Conservation (phyloP, 768 basidiomycete genomes). For the Termitomyces titanicus region DNA sequence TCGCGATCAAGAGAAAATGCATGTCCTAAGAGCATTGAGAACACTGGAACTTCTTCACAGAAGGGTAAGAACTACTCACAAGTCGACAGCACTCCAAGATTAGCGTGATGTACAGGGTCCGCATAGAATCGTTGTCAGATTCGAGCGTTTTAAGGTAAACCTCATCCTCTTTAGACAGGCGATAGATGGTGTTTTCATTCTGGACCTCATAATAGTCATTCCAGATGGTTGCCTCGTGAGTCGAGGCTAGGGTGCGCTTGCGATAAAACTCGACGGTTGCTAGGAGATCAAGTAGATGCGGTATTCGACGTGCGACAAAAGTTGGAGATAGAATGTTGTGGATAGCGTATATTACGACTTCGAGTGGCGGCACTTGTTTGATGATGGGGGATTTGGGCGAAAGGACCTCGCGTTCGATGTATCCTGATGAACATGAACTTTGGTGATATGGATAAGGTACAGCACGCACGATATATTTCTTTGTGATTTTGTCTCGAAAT, state of each 20-base stretch:
- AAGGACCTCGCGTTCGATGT: constrained; percentile 19
- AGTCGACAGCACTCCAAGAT: constrained; percentile 23
- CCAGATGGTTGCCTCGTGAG: constrained; percentile 22
- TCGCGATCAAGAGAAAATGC: constrained; percentile 26
- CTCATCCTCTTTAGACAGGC: constrained; percentile 17
- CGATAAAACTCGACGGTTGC: constrained; percentile 36
- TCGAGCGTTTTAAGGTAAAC: constrained; percentile 17
- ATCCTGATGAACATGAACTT: constrained; percentile 11
- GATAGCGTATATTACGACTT: constrained; percentile 28
- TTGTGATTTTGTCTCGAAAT: constrained; percentile 10
- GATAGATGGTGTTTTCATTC: constrained; percentile 5
- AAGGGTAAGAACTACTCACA: constrained; percentile 17
- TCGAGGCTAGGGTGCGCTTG: constrained; percentile 21
- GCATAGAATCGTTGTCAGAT: constrained; percentile 13
- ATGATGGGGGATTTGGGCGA: constrained; percentile 20
- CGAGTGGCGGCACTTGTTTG: constrained; percentile 23
- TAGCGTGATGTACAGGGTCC: constrained; percentile 30
- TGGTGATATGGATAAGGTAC: background rate
- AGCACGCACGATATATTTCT: constrained; percentile 14
- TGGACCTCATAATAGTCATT: constrained; percentile 23
- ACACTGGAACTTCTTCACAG: background rate
- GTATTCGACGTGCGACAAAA: constrained; percentile 20
- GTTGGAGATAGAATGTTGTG: constrained; percentile 26
- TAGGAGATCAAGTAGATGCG: constrained; percentile 32
- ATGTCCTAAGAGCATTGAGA: constrained; percentile 25